Conservation (phyloP, 2,329 filamentous ascomycete species). For the Diaporthe sp. region DNA sequence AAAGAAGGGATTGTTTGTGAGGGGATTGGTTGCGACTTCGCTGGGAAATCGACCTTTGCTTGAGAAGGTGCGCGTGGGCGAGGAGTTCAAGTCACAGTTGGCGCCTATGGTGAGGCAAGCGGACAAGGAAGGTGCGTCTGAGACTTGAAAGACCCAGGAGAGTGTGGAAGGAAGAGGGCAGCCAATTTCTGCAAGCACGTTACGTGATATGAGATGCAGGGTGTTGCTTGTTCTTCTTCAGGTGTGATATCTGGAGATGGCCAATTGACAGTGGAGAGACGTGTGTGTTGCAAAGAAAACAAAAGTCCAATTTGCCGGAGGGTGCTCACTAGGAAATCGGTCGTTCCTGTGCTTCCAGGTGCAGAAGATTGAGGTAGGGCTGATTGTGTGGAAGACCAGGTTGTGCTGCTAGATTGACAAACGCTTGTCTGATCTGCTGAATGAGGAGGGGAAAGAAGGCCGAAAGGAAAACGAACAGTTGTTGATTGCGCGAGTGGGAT, state of each 20-base stretch:
- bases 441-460: background rate
- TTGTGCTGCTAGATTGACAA: background rate
- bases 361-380: background rate
- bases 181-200: background rate
- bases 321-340: background rate
- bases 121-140: background rate
- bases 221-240: too few species aligned
- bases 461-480: background rate
- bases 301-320: too few species aligned
- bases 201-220: background rate
- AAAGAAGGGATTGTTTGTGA: background rate
- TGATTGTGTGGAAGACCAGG: background rate
- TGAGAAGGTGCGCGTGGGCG: background rate
- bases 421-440: background rate
- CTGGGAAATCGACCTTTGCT: background rate
- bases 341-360: background rate
- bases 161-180: background rate
- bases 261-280: background rate
- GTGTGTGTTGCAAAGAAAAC: background rate
- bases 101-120: background rate
- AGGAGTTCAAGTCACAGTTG: background rate
- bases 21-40: background rate
- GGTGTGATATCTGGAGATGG: background rate
- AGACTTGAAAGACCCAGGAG: background rate
- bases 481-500: background rate